Evolutionary conservation across 805 yeast species (phyloP), one percentile per base, ranked within the genome.

Genomic region (Nakazawaea anatomiae): DNA sequence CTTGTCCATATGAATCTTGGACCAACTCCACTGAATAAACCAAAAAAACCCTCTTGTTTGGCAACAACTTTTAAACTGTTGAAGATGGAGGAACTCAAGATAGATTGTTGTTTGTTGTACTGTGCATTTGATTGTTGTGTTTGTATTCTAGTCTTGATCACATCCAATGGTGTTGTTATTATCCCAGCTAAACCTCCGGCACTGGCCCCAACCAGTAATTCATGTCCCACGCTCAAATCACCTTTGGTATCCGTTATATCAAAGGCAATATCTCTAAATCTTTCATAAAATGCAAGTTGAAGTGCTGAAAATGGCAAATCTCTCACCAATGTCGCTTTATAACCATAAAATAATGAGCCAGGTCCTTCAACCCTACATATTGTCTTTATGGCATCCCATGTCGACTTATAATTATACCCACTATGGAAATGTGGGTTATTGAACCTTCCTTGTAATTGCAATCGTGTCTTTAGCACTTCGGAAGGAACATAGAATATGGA

Each of bases 1-100:
- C 96, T 87, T 0, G 98, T 92, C 99, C 99, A 94, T 4, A 94
- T 85, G 57, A 90, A 83, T 55, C 99, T 76, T 1, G 99, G 99
- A 0, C 97, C 97, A 5, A 94, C 96, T 1, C 99, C 99, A 34
- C 91, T 80, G 67, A 94, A 92, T 39, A 89, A 72, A 0, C 96
- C 96, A 1, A 76, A 53, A 0, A 84, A 48, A 1, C 99, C 98
- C 65, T 94, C 97, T 29, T 76, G 70, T 49, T 67, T 75, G 62
- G 85, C 86, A 4, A 94, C 80, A 6, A 74, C 70, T 32, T 60
- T 57, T 40, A 87, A 62, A 18, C 86, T 84, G 46, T 70, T 69
- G 35, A 72, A 47, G 1, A 85, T 77, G 3, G 87, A 78, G 31
- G 66, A 66, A 34, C 79, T 70, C 4, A 62, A 46, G 63, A 51